Conservation (phyloP, 2,329 filamentous ascomycete species). For the Talaromyces sp. region DNA sequence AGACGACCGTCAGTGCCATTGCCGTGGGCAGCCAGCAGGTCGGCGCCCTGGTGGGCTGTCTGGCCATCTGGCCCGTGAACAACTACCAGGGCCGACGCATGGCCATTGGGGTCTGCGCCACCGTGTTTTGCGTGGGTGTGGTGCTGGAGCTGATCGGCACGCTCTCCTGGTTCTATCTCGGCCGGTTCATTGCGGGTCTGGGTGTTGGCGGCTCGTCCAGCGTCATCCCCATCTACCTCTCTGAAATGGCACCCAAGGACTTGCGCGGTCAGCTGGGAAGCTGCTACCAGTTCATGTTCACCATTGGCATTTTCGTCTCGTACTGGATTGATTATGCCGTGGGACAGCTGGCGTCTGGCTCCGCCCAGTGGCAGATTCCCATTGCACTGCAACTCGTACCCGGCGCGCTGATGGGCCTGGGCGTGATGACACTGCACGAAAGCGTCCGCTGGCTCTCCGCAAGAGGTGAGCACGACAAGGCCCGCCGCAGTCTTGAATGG, state of each 20-base stretch:
- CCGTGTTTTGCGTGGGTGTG: conserved; percentile 42
- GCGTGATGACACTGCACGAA: conserved; percentile 46
- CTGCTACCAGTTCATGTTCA: conserved; percentile 50
- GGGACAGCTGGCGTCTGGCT: conserved; percentile 19
- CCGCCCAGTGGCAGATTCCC: conserved; percentile 52
- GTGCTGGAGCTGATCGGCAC: conserved; percentile 45
- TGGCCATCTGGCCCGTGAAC: conserved; percentile 45
- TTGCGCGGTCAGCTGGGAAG: conserved; percentile 45
- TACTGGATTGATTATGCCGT: conserved; percentile 51
- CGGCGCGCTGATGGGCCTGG: conserved; percentile 43
- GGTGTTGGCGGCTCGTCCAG: conserved; percentile 45
- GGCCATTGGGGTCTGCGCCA: conserved; percentile 41
- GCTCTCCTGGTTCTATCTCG: conserved; percentile 42
- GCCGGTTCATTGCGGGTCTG: conserved; percentile 43
- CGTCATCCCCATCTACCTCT: conserved; percentile 39
- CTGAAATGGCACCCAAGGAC: conserved; percentile 43
- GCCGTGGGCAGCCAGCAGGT: conserved; percentile 49
- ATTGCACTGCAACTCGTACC: conserved; percentile 49
- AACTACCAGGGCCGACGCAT: conserved; percentile 42
- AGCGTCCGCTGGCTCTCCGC: conserved; percentile 48
- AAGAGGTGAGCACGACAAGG: conserved; percentile 40
- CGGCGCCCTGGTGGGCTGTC: conserved; percentile 49
- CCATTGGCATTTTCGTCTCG: conserved; percentile 45
- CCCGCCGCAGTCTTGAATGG: conserved; percentile 47
- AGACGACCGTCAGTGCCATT: conserved; percentile 43